These are phyloP conservation scores for Colletotrichum acutatum DNA, from an alignment of 2,329 filamentous ascomycete species.

Conservation along the genomic window DNA sequence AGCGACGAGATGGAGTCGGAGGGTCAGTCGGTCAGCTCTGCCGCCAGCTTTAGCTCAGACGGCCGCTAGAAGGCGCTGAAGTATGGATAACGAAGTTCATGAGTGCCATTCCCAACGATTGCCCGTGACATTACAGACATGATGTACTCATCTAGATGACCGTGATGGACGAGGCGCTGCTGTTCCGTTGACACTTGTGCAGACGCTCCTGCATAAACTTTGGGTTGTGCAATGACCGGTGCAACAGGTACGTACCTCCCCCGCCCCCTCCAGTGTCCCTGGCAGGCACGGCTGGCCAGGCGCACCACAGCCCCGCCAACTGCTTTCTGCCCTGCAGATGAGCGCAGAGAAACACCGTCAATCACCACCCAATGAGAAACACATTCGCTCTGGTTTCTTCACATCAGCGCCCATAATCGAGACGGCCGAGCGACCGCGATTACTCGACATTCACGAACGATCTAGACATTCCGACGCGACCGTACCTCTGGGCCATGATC, in stretches of 20 bases:
- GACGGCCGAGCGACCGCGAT: neutral
- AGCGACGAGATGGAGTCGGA: conserved; percentile 51
- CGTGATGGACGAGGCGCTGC: too few species aligned
- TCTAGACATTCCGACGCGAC: neutral
- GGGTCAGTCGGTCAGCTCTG: conserved; percentile 49
- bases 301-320: conserved; percentile 31
- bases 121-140: neutral
- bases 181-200: neutral
- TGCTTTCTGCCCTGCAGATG: conserved; percentile 27
- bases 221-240: neutral
- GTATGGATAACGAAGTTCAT: neutral
- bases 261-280: neutral
- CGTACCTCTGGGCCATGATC: conserved; percentile 17
- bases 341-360: conserved; percentile 19
- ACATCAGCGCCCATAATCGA: neutral
- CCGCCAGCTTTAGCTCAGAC: conserved; percentile 48
- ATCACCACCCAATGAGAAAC: conserved; percentile 8
- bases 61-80: conserved; percentile 13
- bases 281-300: neutral
- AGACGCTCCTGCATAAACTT: neutral
- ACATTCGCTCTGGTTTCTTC: neutral
- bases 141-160: too few species aligned
- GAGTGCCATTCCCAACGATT: neutral
- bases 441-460: neutral
- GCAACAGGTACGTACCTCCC: conserved; percentile 7